Conservation (phyloP, 495 filamentous ascomycete genomes). For the Bryoglossum gracile region DNA sequence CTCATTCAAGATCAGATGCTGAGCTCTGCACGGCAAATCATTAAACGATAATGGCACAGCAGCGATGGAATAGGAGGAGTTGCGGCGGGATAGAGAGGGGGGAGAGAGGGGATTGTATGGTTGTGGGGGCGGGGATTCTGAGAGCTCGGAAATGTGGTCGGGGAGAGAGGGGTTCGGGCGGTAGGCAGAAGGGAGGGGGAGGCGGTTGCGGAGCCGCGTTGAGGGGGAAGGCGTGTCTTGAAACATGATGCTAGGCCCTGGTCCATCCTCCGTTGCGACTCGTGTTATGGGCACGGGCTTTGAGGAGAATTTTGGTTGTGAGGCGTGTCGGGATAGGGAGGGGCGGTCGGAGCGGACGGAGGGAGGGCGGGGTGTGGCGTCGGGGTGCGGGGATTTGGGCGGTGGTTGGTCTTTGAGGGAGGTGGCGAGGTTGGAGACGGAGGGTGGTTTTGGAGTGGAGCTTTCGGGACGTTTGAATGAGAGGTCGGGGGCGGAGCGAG, state of each 20-base stretch:
- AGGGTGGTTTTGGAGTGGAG: conserved; percentile 5
- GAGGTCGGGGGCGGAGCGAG: too few species aligned
- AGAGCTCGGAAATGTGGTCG: conserved; percentile 10
- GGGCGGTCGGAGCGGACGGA: conserved; percentile 31
- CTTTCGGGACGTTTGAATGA: background rate
- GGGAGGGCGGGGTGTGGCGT: conserved; percentile 4
- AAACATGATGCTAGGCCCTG: conserved; percentile 75
- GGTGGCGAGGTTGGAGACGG: conserved; percentile 10
- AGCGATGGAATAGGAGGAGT: conserved; percentile 55
- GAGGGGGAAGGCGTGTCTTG: conserved; percentile 38
- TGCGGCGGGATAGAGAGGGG: conserved; percentile 21
- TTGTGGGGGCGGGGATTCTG: conserved; percentile 7
- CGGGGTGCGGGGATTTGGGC: background rate
- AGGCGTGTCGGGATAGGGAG: conserved; percentile 43
- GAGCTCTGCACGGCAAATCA: conserved; percentile 72
- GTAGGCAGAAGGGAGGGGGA: conserved; percentile 23
- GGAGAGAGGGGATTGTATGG: background rate
- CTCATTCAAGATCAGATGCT: conserved; percentile 82
- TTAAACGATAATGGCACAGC: conserved; percentile 71
- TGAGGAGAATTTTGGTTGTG: conserved; percentile 57
- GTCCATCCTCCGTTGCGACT: conserved; percentile 54
- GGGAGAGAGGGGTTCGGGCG: conserved; percentile 2
- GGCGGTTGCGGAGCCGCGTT: conserved; percentile 10
- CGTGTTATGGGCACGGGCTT: conserved; percentile 67
- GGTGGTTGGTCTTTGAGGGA: conserved; percentile 5